These are phyloP conservation scores for Hymenoscyphus linearis DNA, from an alignment of 2,329 filamentous ascomycete genomes.

Conservation along the genomic window DNA sequence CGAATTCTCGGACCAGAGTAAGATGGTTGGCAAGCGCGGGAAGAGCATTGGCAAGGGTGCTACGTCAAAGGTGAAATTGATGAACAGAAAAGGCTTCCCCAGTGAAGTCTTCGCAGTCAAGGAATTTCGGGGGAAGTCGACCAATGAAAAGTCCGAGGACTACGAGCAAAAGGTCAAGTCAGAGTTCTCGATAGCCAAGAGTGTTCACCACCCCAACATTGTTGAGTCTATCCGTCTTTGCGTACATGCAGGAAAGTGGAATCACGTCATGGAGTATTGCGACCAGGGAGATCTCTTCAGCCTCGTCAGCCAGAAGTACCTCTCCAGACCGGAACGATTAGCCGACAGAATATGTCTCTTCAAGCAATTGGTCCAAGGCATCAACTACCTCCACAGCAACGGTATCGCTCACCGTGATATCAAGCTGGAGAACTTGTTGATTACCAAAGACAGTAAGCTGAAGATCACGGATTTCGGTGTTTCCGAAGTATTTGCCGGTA, in stretches of 20 bases:
- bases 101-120: constrained; percentile 77
- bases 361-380: constrained; percentile 80
- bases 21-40: constrained; percentile 65
- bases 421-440: constrained; percentile 81
- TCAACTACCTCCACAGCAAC: constrained; percentile 74
- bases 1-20: constrained; percentile 66
- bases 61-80: constrained; percentile 75
- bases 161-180: constrained; percentile 89
- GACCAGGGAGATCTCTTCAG: constrained; percentile 73
- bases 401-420: constrained; percentile 89
- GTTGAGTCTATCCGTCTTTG: constrained; percentile 71
- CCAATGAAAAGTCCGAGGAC: constrained; percentile 63
- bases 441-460: constrained; percentile 72
- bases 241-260: constrained; percentile 70
- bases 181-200: constrained; percentile 83
- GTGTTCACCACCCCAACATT: constrained; percentile 80
- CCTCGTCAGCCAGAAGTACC: constrained; percentile 66
- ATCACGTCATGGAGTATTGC: constrained; percentile 93
- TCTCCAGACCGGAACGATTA: constrained; percentile 56
- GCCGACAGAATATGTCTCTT: constrained; percentile 77
- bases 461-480: constrained; percentile 93
- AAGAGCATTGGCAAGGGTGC: constrained; percentile 77
- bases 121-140: constrained; percentile 72
- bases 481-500: constrained; percentile 77
- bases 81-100: constrained; percentile 61